These are phyloP conservation scores for Cercis canadensis DNA, from an alignment of 306 rosid species.

Conservation along the genomic window DNA sequence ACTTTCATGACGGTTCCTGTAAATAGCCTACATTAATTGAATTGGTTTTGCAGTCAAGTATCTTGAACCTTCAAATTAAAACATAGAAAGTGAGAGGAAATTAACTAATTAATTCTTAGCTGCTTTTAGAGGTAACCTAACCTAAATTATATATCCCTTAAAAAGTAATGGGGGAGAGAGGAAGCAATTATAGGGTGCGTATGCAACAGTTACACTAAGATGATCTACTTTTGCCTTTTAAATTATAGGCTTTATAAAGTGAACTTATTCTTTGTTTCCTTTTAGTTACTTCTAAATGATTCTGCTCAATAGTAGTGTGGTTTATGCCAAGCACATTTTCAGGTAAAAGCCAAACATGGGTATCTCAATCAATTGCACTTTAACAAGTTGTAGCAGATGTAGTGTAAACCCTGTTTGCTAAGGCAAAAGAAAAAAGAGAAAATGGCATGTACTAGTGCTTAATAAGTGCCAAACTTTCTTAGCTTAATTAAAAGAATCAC, in stretches of 20 bases:
- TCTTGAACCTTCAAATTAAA: not conserved
- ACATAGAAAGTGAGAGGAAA: no score
- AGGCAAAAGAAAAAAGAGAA: not conserved
- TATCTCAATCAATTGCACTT: slow-evolving; percentile 31
- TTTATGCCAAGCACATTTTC: slow-evolving; percentile 30
- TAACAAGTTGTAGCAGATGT: not conserved
- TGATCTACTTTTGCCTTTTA: not conserved
- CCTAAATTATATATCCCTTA: slow-evolving; percentile 8
- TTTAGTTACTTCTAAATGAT: slow-evolving; percentile 31
- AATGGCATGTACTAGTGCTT: not conserved
- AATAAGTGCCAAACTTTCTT: slow-evolving; percentile 4
- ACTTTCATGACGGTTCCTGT: slow-evolving; percentile 17
- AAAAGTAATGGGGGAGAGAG: not conserved
- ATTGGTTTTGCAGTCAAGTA: not conserved
- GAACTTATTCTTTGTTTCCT: slow-evolving; percentile 33
- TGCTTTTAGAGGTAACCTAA: slow-evolving; percentile 4
- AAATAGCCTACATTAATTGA: not conserved
- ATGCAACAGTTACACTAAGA: not conserved
- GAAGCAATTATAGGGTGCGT: not conserved
- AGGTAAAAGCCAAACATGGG: slow-evolving; percentile 35
- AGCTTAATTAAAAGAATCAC: slow-evolving; percentile 3
- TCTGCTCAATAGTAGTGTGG: slow-evolving; percentile 16
- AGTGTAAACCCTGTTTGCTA: not conserved
- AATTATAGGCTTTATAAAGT: slow-evolving; percentile 15
- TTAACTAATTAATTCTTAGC: no score